Evolutionary conservation across 2,329 filamentous ascomycete species (phyloP).

Genomic region (Scedosporium dehoogii): DNA sequence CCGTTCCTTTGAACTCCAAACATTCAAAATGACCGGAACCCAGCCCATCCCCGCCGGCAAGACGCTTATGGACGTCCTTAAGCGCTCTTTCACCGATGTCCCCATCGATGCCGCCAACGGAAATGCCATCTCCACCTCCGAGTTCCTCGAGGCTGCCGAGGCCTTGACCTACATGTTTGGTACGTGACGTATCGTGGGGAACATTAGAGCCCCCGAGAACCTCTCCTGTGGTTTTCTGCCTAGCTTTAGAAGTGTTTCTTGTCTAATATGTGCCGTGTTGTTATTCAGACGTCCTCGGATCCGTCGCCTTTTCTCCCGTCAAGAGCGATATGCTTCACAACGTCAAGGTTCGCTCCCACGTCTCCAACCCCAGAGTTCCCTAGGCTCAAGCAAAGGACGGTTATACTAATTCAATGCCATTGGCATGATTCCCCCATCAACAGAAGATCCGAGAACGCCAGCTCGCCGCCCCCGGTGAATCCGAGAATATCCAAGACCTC

Average conservation of each 20-base stretch:
- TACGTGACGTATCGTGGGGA: conserved; percentile 23
- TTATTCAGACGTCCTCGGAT: conserved; percentile 48
- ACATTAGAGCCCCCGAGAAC: not conserved
- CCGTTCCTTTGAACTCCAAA: conserved; percentile 1
- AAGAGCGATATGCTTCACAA: conserved; percentile 89
- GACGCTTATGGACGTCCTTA: conserved; percentile 80
- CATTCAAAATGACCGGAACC: conserved; percentile 37
- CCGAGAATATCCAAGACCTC: conserved; percentile 76
- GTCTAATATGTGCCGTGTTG: conserved; percentile 1
- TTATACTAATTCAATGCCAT: no score
- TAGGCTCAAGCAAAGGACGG: not conserved
- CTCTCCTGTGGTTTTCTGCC: not conserved
- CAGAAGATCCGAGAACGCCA: conserved; percentile 87
- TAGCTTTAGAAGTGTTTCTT: not conserved
- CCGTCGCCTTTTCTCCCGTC: conserved; percentile 76
- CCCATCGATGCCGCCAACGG: conserved; percentile 62
- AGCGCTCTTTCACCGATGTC: conserved; percentile 76
- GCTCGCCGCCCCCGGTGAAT: conserved; percentile 65
- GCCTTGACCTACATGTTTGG: conserved; percentile 80
- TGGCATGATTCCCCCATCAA: conserved; percentile 1
- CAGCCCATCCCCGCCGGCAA: conserved; percentile 48
- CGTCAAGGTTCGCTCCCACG: conserved; percentile 56
- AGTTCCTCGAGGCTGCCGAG: conserved; percentile 89
- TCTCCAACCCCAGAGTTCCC: not conserved
- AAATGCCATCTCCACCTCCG: conserved; percentile 69